Conservation (phyloP, 2,329 filamentous ascomycete species). For the Pseudogymnoascus destructans region DNA sequence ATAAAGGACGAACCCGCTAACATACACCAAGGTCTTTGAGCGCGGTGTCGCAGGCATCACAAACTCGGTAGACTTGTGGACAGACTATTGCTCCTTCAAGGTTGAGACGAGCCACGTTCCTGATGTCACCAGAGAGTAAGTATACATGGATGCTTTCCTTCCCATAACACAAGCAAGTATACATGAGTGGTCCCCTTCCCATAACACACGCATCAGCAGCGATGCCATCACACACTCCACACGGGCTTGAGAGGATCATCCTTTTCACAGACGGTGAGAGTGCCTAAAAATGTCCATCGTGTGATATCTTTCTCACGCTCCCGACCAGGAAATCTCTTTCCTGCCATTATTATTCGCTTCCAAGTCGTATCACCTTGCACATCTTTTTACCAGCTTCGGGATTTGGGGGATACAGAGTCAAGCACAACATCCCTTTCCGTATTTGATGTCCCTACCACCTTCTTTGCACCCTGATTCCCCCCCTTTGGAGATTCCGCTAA, state of each 20-base stretch:
- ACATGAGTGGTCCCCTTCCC: constrained; percentile 51
- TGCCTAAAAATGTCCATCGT: constrained; percentile 46
- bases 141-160: constrained; percentile 54
- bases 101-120: constrained; percentile 92
- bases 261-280: constrained; percentile 55
- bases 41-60: constrained; percentile 86
- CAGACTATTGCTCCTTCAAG: constrained; percentile 95
- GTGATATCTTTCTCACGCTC: constrained; percentile 52
- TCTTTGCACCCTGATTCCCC: constrained; percentile 18
- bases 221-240: constrained; percentile 20
- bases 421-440: constrained; percentile 44
- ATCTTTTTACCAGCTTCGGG: constrained; percentile 30
- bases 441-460: constrained; percentile 43
- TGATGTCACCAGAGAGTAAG: constrained; percentile 99
- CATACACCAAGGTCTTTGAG: constrained; percentile 63
- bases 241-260: constrained; percentile 25
- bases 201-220: constrained; percentile 40
- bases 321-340: constrained; percentile 45
- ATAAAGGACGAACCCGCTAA: constrained; percentile 19
- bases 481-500: constrained; percentile 10
- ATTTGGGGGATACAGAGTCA: constrained; percentile 37
- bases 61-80: constrained; percentile 92
- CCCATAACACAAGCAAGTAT: constrained; percentile 65
- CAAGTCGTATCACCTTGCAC: constrained; percentile 28
- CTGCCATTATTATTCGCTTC: constrained; percentile 34